Conservation (phyloP, 2,329 filamentous ascomycete genomes). For the Fusarium setosum region DNA sequence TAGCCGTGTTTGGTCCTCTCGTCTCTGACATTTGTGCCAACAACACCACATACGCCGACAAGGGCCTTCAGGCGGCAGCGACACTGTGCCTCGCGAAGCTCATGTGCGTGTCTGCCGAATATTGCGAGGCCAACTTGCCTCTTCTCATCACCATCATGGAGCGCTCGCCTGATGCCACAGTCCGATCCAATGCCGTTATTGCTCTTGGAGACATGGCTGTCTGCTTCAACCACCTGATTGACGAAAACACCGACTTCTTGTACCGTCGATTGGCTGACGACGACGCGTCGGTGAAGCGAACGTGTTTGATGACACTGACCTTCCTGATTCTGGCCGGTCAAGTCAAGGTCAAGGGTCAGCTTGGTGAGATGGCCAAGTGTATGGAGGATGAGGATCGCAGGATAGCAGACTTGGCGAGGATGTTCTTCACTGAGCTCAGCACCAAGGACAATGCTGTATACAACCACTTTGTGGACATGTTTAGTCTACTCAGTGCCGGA, state of each 20-base stretch:
- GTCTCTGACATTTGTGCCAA: constrained; percentile 95
- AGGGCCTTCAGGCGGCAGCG: constrained; percentile 90
- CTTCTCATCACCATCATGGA: constrained; percentile 98
- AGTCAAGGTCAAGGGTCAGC: constrained; percentile 98
- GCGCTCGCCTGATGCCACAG: constrained; percentile 89
- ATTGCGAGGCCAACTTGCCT: constrained; percentile 92
- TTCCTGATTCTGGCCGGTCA: constrained; percentile 97
- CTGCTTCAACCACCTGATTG: constrained; percentile 98
- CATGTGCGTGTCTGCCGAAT: constrained; percentile 98
- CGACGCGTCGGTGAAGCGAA: constrained; percentile 92
- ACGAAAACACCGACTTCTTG: constrained; percentile 98
- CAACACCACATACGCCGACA: constrained; percentile 91
- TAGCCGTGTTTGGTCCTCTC: constrained; percentile 91
- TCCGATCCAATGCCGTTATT: constrained; percentile 95
- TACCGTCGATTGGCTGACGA: constrained; percentile 92
- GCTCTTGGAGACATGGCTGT: constrained; percentile 99
- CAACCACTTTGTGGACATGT: constrained; percentile 99
- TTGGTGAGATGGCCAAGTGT: constrained; percentile 99
- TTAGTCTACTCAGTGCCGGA: constrained; percentile 89
- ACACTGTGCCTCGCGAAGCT: constrained; percentile 96
- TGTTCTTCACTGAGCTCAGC: constrained; percentile 98
- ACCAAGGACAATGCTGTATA: constrained; percentile 99
- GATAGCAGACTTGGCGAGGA: constrained; percentile 91
- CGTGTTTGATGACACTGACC: constrained; percentile 97
- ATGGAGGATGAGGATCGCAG: constrained; percentile 95